Conservation (phyloP, 139 green algal genomes). For the Chlamydomonas urium region DNA sequence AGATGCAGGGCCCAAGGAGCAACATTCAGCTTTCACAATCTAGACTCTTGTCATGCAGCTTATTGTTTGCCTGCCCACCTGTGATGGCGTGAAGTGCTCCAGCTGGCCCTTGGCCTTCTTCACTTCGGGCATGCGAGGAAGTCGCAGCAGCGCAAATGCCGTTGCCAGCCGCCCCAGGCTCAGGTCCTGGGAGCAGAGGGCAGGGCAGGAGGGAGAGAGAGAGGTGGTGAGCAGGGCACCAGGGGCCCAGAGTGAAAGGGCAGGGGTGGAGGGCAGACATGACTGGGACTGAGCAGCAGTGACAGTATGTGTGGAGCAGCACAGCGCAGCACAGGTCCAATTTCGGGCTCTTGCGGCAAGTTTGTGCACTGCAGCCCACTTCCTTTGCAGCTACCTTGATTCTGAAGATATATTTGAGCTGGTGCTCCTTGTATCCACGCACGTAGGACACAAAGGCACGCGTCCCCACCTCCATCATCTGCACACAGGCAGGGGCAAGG, state of each 20-base stretch:
- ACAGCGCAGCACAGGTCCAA: too few species aligned
- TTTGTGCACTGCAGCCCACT: neutral
- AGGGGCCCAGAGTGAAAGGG: too few species aligned
- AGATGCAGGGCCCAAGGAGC: neutral
- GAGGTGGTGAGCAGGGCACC: too few species aligned
- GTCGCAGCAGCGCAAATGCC: constrained; percentile 74
- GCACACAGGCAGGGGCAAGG: too few species aligned
- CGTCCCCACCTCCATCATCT: constrained; percentile 89
- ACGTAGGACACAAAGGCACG: constrained; percentile 92
- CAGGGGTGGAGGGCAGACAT: too few species aligned
- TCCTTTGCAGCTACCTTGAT: constrained; percentile 39
- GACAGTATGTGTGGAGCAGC: too few species aligned
- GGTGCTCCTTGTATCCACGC: constrained; percentile 96
- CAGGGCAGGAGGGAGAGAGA: too few species aligned
- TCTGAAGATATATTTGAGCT: constrained; percentile 89
- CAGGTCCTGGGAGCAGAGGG: constrained; percentile 60
- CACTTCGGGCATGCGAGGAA: constrained; percentile 92
- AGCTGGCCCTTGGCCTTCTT: constrained; percentile 37
- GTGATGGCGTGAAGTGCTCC: constrained; percentile 29
- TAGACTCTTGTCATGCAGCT: neutral
- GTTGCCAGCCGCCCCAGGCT: constrained; percentile 71
- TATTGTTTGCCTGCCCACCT: constrained; percentile 16
- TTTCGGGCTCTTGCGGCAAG: too few species aligned
- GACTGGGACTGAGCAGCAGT: too few species aligned
- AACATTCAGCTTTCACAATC: neutral